Evolutionary conservation across 768 basidiomycete species (phyloP), one percentile per base, ranked within the genome.

Genomic region (Russula ochroleuca): DNA sequence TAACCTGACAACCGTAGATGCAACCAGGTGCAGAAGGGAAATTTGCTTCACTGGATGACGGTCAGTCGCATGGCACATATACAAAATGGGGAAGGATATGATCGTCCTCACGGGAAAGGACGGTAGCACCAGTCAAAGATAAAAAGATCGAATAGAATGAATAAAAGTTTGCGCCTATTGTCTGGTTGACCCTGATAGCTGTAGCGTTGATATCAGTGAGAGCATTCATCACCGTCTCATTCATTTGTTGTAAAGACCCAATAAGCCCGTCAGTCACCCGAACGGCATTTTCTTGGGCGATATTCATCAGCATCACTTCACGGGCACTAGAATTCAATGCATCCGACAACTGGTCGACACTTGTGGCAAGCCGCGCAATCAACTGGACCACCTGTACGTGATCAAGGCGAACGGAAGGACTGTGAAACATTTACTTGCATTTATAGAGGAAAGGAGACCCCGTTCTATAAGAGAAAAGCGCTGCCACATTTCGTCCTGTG

Each of bases 121-220:
- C 9, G 23, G n/a, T 40, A 14, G 54, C 54, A 11, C 54, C 21
- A 15, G 38, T 33, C 33, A 55, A 31, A 8, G 64, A 61, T 23
- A 56, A 21, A 11, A 60, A 21, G 45, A 17, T 40, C n/a, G 59
- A 28, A 47, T 50, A 61, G n/a, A 51, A 37, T 45, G 49, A 45
- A 40, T 56, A 31, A 14, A 40, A 43, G 38, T 48, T 33, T n/a
- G 23, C n/a, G 4, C 55, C 61, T 40, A 67, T 53, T 7, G 59
- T 38, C 9, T 50, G 37, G 47, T 59, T 68, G 31, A 68, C 55
- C 51, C 43, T 62, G 38, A 51, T 21, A 10, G 64, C 64, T 35
- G 64, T 61, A 3, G 38, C 43, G 41, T 67, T 57, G 23, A 68
- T 59, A 25, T 67, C 61, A 43, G 37, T 28, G 25, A 62, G 61